These are phyloP conservation scores for Dendrobium chrysotoxum DNA, from an alignment of 106 monocot genomes.

Conservation along the genomic window DNA sequence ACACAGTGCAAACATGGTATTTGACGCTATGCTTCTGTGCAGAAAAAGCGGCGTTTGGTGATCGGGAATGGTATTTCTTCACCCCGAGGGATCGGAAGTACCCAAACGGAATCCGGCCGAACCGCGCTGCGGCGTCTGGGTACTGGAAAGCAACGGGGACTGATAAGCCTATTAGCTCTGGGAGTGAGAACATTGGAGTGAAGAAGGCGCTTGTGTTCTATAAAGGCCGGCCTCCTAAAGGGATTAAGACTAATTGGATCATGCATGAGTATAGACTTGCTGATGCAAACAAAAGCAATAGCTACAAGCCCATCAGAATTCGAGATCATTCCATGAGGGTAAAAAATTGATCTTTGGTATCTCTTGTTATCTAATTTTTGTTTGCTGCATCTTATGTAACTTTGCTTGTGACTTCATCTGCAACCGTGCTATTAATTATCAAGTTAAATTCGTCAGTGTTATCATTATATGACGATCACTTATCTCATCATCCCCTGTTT, in stretches of 20 bases:
- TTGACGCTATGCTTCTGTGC: slow-evolving; percentile 1
- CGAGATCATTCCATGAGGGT: slow-evolving; percentile 2
- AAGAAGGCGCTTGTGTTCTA: slow-evolving; percentile 6
- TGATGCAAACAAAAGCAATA: not conserved
- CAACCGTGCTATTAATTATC: not conserved
- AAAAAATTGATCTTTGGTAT: not conserved
- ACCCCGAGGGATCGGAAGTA: slow-evolving; percentile 3
- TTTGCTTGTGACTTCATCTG: no score
- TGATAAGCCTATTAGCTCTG: not conserved
- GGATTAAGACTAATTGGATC: slow-evolving; percentile 1
- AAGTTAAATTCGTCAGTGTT: not conserved
- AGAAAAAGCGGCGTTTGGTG: not conserved
- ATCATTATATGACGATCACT: not conserved
- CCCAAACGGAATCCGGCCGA: slow-evolving; percentile 6
- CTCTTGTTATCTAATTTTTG: no score
- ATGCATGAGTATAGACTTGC: slow-evolving; percentile 2
- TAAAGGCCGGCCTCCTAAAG: slow-evolving; percentile 6
- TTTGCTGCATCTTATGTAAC: no score
- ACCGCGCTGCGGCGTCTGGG: not conserved
- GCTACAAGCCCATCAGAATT: not conserved
- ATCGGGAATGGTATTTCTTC: slow-evolving; percentile 9
- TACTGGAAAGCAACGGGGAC: slow-evolving; percentile 9
- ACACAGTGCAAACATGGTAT: not conserved
- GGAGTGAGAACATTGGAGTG: slow-evolving; percentile 7
- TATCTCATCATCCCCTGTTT: not conserved